Conservation (phyloP, 495 filamentous ascomycete genomes). For the Xylaria acuta region DNA sequence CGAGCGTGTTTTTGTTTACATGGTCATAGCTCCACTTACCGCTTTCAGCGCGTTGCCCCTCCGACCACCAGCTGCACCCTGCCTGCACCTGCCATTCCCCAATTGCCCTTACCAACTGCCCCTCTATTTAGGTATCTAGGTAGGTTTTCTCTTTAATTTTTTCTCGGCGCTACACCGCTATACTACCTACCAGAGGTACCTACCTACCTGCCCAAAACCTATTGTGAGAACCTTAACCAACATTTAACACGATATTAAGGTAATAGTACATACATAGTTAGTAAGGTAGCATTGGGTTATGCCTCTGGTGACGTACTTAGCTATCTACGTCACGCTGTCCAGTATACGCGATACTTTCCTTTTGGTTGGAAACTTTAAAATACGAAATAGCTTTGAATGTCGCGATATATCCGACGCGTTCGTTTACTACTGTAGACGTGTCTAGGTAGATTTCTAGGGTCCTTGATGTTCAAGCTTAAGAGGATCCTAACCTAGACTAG, state of each 20-base stretch:
- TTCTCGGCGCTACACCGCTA: not conserved
- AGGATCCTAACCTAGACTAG: not conserved
- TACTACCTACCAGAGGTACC: too few species aligned
- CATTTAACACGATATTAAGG: too few species aligned
- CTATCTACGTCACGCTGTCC: not conserved
- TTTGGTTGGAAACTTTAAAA: not conserved
- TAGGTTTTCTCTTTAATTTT: not conserved
- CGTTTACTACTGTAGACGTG: not conserved
- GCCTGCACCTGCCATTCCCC: slow-evolving; percentile 6
- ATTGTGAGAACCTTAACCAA: not conserved
- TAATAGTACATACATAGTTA: too few species aligned
- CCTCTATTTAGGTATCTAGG: not conserved
- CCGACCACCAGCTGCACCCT: slow-evolving; percentile 24
- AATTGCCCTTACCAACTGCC: not conserved
- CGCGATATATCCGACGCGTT: too few species aligned
- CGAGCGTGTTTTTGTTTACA: slow-evolving; percentile 42
- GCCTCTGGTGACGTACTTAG: not conserved
- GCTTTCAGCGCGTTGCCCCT: slow-evolving; percentile 34
- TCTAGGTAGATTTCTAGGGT: not conserved
- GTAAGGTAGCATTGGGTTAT: not conserved
- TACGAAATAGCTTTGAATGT: not conserved
- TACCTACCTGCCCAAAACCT: too few species aligned
- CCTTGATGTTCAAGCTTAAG: not conserved
- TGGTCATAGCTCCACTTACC: slow-evolving; percentile 36
- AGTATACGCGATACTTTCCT: not conserved